Percentiles rank a stretch among this genome's conserved stretches.
These are phyloP conservation scores for Zanthoxylum bungeanum DNA, from an alignment of 345 rosid genomes.

Conservation along the genomic window DNA sequence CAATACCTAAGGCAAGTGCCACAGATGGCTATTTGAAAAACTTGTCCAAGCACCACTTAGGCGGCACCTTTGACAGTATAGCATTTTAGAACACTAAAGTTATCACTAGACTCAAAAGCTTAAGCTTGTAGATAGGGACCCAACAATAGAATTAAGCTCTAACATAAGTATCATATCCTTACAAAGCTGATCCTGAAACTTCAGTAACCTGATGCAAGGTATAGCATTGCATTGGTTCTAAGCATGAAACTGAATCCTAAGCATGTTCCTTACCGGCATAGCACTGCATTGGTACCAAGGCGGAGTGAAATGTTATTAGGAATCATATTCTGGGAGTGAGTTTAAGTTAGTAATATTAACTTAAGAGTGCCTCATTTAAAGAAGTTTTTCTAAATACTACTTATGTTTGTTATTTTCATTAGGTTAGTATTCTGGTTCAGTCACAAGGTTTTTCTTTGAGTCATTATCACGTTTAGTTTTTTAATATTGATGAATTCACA, in stretches of 20 bases:
- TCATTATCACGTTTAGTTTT: not conserved
- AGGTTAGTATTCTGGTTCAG: not conserved
- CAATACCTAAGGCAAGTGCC: too few species aligned
- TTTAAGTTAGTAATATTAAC: not conserved
- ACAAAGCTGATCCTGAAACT: not conserved
- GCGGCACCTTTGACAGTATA: too few species aligned
- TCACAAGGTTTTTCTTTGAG: not conserved
- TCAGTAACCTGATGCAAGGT: not conserved
- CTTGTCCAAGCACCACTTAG: too few species aligned
- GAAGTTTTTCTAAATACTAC: not conserved
- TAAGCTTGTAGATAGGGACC: not conserved
- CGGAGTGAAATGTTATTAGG: not conserved
- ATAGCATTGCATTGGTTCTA: not conserved
- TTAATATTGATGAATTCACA: not conserved
- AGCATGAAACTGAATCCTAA: not conserved
- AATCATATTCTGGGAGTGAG: not conserved
- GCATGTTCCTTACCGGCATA: not conserved
- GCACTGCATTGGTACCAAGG: not conserved
- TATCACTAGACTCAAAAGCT: not conserved
- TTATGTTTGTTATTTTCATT: not conserved
- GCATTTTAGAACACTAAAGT: too few species aligned
- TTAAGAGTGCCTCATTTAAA: not conserved
- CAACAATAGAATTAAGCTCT: not conserved
- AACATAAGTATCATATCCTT: not conserved
- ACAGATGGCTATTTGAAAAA: too few species aligned